Conservation (phyloP, 2,329 filamentous ascomycete genomes). For the Cryoendolithus antarcticus region DNA sequence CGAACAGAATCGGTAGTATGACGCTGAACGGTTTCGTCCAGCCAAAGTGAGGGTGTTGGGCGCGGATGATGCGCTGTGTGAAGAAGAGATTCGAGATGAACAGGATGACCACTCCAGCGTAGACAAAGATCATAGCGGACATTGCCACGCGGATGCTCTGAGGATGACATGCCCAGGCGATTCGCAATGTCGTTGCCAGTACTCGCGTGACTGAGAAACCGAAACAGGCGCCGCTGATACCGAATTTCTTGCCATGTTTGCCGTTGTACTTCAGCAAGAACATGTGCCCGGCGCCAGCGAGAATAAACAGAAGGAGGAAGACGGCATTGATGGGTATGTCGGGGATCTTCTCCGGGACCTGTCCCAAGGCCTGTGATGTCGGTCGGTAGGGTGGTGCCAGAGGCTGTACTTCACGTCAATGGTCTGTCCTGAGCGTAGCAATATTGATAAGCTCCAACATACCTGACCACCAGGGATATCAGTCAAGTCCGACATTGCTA, state of each 20-base stretch:
- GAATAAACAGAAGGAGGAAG: slow-evolving; percentile 47
- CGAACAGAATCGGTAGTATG: slow-evolving; percentile 47
- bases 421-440: not conserved
- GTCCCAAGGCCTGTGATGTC: slow-evolving; percentile 39
- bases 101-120: slow-evolving; percentile 60
- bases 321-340: slow-evolving; percentile 56
- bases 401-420: not conserved
- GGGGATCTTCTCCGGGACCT: slow-evolving; percentile 42
- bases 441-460: not conserved
- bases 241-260: slow-evolving; percentile 42
- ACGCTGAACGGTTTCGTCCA: slow-evolving; percentile 47
- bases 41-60: slow-evolving; percentile 57
- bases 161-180: slow-evolving; percentile 40
- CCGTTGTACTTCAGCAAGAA: slow-evolving; percentile 44
- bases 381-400: slow-evolving; percentile 9
- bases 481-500: not conserved
- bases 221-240: slow-evolving; percentile 46
- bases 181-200: slow-evolving; percentile 36
- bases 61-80: slow-evolving; percentile 60
- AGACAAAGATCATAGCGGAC: slow-evolving; percentile 55
- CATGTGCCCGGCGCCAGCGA: slow-evolving; percentile 45
- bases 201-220: slow-evolving; percentile 39
- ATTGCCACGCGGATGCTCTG: slow-evolving; percentile 38
- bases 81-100: slow-evolving; percentile 71
- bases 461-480: slow-evolving; percentile 3